Base-by-base conservation (phyloP, 2,329 filamentous ascomycete species). In the Myriangium duriaei region DNA sequence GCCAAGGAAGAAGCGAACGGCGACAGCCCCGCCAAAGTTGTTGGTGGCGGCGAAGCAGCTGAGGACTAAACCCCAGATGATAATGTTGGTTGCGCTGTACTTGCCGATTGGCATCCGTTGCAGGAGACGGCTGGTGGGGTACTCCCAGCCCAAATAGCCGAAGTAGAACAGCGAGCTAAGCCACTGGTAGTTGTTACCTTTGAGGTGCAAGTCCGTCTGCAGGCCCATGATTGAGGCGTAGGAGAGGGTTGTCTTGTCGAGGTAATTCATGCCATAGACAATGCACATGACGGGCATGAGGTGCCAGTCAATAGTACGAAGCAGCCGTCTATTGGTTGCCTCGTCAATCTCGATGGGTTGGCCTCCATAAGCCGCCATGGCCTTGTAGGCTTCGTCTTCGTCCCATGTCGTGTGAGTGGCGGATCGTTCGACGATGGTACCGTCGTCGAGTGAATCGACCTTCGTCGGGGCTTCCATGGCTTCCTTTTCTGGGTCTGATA, bases 1-100 rank as follows among this genome's bases (percentile, higher is more conserved):
- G 17, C 79, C 79, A 1, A 81, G 64, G 47, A 82, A 72, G 52
- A 81, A 76, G 0, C 79, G 70, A 21, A 81, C 68, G 1, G 72
- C 74, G 14, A 81, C 67, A 0, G 75, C 72, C 1, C 76, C 72
- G 0, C 64, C 59, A 48, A 74, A 82, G 51, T 72, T 71, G 19
- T 65, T 61, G 1, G 74, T 71, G 0, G 69, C 75, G 0, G 77
- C 76, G 50, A 80, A 77, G 51, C 74, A 76, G 39, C 67, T 63
- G 1, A 82, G 60, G 1, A 73, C 66, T 1, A 64, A 31, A 1
- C 76, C 76, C 76, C 76, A 80, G 47, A 74, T 63, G 42, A 79
- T 65, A 41, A 81, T 70, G 49, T 74, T 79, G 43, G 69, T 64
- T 0, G 72, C 73, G 2, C 71, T 76, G 54, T 79, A 81, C 50